These are phyloP conservation scores for Sarocladium oryzae DNA, from an alignment of 2,329 filamentous ascomycete species.

Conservation along the genomic window DNA sequence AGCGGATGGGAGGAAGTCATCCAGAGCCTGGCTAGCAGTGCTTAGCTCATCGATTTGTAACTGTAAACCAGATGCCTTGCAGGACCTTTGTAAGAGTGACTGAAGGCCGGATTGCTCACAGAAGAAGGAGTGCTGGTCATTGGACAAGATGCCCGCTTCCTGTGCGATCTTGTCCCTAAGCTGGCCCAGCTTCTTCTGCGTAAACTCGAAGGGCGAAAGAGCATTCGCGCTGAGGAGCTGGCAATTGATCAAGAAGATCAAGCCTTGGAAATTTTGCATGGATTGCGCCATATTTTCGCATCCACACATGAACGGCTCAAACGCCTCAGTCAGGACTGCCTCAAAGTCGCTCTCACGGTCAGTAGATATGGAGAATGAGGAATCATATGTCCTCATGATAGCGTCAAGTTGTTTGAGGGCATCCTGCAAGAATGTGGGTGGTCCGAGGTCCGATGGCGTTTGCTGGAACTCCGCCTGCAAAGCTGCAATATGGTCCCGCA, in stretches of 20 bases:
- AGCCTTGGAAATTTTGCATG: conserved; percentile 51
- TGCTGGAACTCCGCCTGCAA: conserved; percentile 67
- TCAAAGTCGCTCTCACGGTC: conserved; percentile 65
- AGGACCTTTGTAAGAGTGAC: neutral
- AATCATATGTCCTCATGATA: conserved; percentile 82
- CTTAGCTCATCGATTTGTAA: conserved; percentile 50
- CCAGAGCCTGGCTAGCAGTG: conserved; percentile 66
- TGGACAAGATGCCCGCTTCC: conserved; percentile 51
- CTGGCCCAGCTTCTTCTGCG: conserved; percentile 44
- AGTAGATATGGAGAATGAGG: conserved; percentile 58
- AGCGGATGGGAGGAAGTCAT: conserved; percentile 87
- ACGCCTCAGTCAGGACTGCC: conserved; percentile 66
- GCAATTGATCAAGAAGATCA: conserved; percentile 71
- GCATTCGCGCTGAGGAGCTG: conserved; percentile 49
- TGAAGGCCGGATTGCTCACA: conserved; percentile 65
- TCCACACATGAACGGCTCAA: conserved; percentile 79
- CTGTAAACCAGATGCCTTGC: conserved; percentile 52
- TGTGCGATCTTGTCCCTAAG: conserved; percentile 51
- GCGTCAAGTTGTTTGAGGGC: conserved; percentile 70
- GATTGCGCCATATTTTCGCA: conserved; percentile 62
- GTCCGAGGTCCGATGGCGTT: conserved; percentile 64
- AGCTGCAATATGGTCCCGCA: conserved; percentile 71
- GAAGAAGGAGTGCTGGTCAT: conserved; percentile 67
- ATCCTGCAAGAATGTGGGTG: conserved; percentile 74
- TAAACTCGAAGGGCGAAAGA: conserved; percentile 58